Evolutionary conservation across 148 eudicot species (phyloP).

Genomic region (Bassia scoparia): DNA sequence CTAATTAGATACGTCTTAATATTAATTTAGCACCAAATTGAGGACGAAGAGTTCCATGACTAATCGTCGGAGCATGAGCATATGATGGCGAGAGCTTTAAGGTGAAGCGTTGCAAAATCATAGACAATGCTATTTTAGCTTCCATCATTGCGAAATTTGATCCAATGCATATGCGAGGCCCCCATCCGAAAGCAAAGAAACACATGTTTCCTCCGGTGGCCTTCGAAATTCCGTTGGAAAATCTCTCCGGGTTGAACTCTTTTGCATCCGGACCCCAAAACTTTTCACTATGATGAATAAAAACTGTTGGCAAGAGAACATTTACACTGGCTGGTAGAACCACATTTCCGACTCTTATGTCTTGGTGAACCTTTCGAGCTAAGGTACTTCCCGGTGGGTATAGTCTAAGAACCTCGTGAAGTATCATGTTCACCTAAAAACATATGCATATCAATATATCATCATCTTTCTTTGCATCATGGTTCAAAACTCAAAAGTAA

Average conservation of each 20-base stretch:
- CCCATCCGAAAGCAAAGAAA: conserved; percentile 41
- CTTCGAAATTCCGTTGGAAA: conserved; percentile 29
- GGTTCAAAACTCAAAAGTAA: neutral
- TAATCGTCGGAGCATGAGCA: conserved; percentile 29
- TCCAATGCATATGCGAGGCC: conserved; percentile 40
- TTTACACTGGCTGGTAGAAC: conserved; percentile 25
- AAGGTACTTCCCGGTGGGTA: conserved; percentile 27
- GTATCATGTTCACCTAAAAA: conserved; percentile 33
- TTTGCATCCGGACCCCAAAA: conserved; percentile 39
- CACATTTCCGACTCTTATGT: conserved; percentile 19
- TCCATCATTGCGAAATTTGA: conserved; percentile 35
- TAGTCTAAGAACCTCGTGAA: conserved; percentile 34
- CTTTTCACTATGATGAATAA: conserved; percentile 23
- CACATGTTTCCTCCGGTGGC: too few species aligned
- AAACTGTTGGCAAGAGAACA: conserved; percentile 16
- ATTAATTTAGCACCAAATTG: conserved; percentile 31
- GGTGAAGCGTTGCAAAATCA: conserved; percentile 30
- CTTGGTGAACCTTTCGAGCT: neutral
- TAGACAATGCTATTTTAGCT: too few species aligned
- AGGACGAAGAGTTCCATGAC: conserved; percentile 35
- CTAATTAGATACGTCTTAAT: conserved; percentile 12
- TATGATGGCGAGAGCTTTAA: conserved; percentile 35
- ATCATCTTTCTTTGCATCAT: neutral
- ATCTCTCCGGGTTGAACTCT: conserved; percentile 35
- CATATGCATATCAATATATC: too few species aligned